Conservation (phyloP, 2,329 filamentous ascomycete species). For the Macrophomina pseudophaseolina region DNA sequence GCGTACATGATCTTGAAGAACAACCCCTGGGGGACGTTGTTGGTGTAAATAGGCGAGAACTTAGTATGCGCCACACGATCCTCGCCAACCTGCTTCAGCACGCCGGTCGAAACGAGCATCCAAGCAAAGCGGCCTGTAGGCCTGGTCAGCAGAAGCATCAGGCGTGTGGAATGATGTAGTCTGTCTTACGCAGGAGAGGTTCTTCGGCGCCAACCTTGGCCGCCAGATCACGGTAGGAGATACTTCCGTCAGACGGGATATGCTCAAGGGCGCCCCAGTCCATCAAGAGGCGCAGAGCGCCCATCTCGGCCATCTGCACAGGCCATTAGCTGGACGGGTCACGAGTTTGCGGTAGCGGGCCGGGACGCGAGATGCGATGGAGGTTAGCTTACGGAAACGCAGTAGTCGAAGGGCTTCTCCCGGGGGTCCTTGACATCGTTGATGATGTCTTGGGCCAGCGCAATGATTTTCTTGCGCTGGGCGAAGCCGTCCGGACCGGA, state of each 20-base stretch:
- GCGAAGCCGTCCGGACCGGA: neutral
- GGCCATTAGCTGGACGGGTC: neutral
- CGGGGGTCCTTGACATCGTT: slow-evolving; percentile 22
- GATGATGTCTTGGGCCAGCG: slow-evolving; percentile 14
- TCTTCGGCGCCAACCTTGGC: slow-evolving; percentile 18
- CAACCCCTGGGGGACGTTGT: slow-evolving; percentile 11
- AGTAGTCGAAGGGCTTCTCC: slow-evolving; percentile 22
- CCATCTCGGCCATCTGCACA: slow-evolving; percentile 20
- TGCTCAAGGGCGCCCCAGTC: slow-evolving; percentile 22
- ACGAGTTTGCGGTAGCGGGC: neutral
- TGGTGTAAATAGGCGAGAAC: slow-evolving; percentile 11
- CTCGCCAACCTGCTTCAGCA: slow-evolving; percentile 3
- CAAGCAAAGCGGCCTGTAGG: slow-evolving; percentile 11
- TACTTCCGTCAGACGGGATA: slow-evolving; percentile 8
- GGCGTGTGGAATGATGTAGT: neutral
- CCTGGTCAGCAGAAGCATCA: neutral
- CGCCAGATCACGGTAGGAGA: slow-evolving; percentile 20
- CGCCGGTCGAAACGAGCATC: slow-evolving; percentile 22
- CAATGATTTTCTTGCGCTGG: slow-evolving; percentile 7
- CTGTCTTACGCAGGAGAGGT: slow-evolving; percentile 13
- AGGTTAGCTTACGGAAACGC: neutral
- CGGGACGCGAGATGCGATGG: neutral
- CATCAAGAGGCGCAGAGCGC: slow-evolving; percentile 14
- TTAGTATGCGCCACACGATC: slow-evolving; percentile 24
- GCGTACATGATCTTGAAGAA: slow-evolving; percentile 21